Percentiles rank a stretch among this genome's conserved stretches.
These are phyloP conservation scores for Talaromyces proteolyticus DNA, from an alignment of 495 filamentous ascomycete species.

Conservation along the genomic window DNA sequence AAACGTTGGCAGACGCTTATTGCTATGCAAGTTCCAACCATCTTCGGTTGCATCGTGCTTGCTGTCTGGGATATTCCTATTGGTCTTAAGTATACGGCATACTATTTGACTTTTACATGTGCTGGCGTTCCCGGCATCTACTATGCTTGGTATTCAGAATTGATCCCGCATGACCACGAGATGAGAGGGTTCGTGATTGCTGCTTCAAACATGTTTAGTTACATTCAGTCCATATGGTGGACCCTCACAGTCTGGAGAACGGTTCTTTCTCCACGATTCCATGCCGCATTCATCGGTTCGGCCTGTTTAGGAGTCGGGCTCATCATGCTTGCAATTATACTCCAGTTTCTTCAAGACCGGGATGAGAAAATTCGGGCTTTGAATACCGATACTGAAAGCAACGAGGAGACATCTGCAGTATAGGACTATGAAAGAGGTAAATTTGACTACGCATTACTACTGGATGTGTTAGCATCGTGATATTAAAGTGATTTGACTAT, in stretches of 20 bases:
- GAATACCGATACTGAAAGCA: neutral
- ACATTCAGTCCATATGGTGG: conserved; percentile 4
- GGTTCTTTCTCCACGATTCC: neutral
- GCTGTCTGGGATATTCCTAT: conserved; percentile 14
- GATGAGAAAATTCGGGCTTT: neutral
- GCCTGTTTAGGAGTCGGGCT: neutral
- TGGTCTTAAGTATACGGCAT: conserved; percentile 15
- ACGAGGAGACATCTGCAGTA: no score
- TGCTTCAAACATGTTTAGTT: conserved; percentile 2
- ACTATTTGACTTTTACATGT: conserved; percentile 9
- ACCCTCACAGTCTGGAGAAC: conserved; percentile 4
- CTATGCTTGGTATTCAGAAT: conserved; percentile 4
- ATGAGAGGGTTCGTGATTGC: conserved; percentile 3
- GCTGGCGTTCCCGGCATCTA: conserved; percentile 1
- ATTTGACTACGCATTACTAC: no score
- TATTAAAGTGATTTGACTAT: no score
- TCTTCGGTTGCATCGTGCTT: conserved; percentile 14
- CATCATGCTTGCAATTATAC: neutral
- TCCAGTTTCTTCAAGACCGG: neutral
- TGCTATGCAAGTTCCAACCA: conserved; percentile 8
- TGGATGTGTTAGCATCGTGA: no score
- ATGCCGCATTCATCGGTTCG: neutral
- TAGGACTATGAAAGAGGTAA: no score
- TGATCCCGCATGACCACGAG: conserved; percentile 4
- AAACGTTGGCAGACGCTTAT: conserved; percentile 13